Evolutionary conservation across 2,329 filamentous ascomycete species (phyloP).

Genomic region (Trichocomaceae sp.): DNA sequence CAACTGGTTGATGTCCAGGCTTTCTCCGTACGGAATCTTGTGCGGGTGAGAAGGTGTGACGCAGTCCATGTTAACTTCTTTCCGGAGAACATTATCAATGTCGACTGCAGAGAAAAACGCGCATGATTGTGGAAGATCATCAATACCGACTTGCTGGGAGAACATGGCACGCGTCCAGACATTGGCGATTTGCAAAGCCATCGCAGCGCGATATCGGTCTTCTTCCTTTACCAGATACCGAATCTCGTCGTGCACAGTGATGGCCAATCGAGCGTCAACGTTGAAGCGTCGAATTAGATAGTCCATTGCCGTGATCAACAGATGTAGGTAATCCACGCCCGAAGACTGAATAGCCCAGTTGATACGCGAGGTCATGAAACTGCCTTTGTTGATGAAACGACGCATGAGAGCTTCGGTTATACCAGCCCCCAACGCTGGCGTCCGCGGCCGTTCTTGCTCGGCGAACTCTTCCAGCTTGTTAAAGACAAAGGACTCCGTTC

Average conservation of each 20-base stretch:
- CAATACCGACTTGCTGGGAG: constrained; percentile 88
- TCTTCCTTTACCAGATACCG: constrained; percentile 79
- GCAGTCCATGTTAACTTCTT: constrained; percentile 98
- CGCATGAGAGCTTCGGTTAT: constrained; percentile 94
- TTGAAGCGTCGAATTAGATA: constrained; percentile 81
- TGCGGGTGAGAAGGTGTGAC: constrained; percentile 78
- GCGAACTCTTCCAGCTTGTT: constrained; percentile 98
- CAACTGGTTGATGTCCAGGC: constrained; percentile 71
- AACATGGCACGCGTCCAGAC: constrained; percentile 98
- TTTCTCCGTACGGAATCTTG: constrained; percentile 77
- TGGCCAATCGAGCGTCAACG: constrained; percentile 74
- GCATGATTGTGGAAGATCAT: constrained; percentile 87
- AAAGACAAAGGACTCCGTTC: constrained; percentile 96
- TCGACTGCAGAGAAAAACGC: constrained; percentile 96
- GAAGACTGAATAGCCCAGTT: constrained; percentile 99
- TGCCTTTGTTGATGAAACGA: constrained; percentile 77
- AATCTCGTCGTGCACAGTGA: constrained; percentile 97
- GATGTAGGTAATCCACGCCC: constrained; percentile 92
- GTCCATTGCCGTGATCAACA: constrained; percentile 91
- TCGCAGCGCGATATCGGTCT: constrained; percentile 81
- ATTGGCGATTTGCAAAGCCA: constrained; percentile 91
- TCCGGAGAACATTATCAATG: constrained; percentile 89
- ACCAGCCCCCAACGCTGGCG: constrained; percentile 85
- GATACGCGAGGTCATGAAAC: constrained; percentile 91
- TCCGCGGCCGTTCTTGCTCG: constrained; percentile 83